A percentile compares a stretch with the other conserved stretches of the same genome.
Evolutionary conservation across 208 protist species (phyloP).

Genomic region (Acanthamoeba sp.): DNA sequence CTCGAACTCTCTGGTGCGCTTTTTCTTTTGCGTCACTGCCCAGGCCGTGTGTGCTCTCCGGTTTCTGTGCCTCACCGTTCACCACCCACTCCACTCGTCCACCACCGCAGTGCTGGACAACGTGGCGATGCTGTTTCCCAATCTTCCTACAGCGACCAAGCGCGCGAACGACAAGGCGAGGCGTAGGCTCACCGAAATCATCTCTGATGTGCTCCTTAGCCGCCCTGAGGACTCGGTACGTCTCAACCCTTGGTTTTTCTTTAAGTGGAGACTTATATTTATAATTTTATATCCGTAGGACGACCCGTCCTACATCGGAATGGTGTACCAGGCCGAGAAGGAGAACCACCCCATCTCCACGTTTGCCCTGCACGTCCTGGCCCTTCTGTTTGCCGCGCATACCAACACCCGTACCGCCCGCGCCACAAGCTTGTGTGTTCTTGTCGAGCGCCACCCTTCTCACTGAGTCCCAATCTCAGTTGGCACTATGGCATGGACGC

Average conservation of each 20-base stretch:
- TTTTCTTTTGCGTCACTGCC: no score
- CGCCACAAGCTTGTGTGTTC: background rate
- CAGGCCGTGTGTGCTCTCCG: background rate
- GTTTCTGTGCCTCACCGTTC: no score
- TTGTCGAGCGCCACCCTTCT: background rate
- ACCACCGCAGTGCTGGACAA: background rate
- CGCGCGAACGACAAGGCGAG: background rate
- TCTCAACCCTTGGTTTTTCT: no score
- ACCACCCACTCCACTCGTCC: background rate
- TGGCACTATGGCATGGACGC: background rate
- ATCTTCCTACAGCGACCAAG: constrained; percentile 2
- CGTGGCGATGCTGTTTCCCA: constrained; percentile 5
- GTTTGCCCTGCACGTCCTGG: background rate
- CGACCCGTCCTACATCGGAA: background rate
- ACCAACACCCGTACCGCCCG: background rate
- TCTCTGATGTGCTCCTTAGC: background rate
- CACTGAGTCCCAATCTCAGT: background rate
- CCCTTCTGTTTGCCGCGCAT: background rate
- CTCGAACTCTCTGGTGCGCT: background rate
- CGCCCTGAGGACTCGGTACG: background rate
- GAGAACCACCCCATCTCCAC: background rate
- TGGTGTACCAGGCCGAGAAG: background rate
- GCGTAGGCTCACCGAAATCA: background rate
- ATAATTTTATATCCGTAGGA: background rate
- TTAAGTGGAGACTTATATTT: no score